phyloP scores from a whole-genome alignment of 352 stramenopile genomes.

The Blastocystis sp. region DNA sequence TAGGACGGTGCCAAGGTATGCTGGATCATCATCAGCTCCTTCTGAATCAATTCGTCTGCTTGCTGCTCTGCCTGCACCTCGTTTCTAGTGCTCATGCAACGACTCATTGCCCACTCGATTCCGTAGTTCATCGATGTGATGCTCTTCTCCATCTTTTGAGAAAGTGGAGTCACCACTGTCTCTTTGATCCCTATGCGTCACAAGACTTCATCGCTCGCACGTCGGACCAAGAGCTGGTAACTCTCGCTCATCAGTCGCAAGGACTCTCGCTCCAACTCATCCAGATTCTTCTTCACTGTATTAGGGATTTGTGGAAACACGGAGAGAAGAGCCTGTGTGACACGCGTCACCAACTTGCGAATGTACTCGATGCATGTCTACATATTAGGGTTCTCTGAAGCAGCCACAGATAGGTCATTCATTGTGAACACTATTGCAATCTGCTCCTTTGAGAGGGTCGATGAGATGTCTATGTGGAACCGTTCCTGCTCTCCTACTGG shows the following conservation, averaged over 20 bases:
- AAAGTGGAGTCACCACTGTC: neutral
- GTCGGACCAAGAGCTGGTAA: neutral
- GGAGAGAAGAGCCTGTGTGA: neutral
- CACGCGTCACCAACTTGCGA: neutral
- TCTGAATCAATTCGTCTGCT: neutral
- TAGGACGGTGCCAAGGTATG: neutral
- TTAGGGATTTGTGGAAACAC: neutral
- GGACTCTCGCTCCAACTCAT: neutral
- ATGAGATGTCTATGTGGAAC: neutral
- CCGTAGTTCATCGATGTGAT: neutral
- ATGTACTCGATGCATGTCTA: slow-evolving; percentile 8
- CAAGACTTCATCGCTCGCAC: neutral
- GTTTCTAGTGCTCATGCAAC: neutral
- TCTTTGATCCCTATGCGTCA: slow-evolving; percentile 25
- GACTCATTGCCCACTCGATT: neutral
- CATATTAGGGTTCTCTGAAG: neutral
- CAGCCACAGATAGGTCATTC: neutral
- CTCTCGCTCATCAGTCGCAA: neutral
- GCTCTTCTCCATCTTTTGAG: slow-evolving; percentile 26
- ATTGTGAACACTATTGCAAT: neutral
- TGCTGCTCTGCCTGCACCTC: neutral
- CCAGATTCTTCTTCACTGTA: neutral
- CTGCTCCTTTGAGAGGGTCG: neutral
- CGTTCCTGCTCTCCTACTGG: neutral
- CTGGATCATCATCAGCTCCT: neutral